Percentiles rank a stretch among this genome's conserved stretches.
These are phyloP conservation scores for Ceratobasidium sp. DNA, from an alignment of 1,284 basidiomycete genomes.

Conservation along the genomic window DNA sequence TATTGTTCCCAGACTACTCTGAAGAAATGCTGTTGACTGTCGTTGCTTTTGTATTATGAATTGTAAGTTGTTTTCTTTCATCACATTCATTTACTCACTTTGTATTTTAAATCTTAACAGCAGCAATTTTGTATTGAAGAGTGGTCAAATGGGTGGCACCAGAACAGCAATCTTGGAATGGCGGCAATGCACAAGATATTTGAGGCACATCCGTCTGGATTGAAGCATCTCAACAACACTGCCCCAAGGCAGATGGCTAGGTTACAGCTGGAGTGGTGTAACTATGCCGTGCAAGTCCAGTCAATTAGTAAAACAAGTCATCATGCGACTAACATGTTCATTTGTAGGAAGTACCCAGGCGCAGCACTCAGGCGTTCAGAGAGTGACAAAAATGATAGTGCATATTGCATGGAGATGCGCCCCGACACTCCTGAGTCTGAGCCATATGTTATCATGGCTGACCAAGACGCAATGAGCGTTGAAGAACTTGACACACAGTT, in stretches of 20 bases:
- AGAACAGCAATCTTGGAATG: not conserved
- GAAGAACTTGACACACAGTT: not conserved
- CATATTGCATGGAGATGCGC: not conserved
- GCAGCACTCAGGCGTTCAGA: not conserved
- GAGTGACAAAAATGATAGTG: not conserved
- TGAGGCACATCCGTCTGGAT: not conserved
- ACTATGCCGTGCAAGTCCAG: slow-evolving; percentile 3
- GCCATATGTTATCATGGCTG: not conserved
- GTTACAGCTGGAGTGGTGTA: not conserved
- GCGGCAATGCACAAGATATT: slow-evolving; percentile 3
- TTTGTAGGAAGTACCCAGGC: not conserved
- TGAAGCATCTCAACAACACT: not conserved
- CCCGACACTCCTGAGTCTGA: not conserved
- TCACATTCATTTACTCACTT: too few species aligned
- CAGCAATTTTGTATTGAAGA: slow-evolving; percentile 8
- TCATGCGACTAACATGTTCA: not conserved
- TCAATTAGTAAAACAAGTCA: too few species aligned
- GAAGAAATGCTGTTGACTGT: not conserved
- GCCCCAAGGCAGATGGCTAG: not conserved
- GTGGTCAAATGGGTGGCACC: not conserved
- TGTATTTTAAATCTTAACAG: not conserved
- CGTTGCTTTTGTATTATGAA: not conserved
- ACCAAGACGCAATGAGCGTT: not conserved
- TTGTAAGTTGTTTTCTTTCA: not conserved
- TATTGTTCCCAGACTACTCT: slow-evolving; percentile 10